Base-by-base conservation (phyloP, 345 rosid species). In the Litchi chinensis region DNA sequence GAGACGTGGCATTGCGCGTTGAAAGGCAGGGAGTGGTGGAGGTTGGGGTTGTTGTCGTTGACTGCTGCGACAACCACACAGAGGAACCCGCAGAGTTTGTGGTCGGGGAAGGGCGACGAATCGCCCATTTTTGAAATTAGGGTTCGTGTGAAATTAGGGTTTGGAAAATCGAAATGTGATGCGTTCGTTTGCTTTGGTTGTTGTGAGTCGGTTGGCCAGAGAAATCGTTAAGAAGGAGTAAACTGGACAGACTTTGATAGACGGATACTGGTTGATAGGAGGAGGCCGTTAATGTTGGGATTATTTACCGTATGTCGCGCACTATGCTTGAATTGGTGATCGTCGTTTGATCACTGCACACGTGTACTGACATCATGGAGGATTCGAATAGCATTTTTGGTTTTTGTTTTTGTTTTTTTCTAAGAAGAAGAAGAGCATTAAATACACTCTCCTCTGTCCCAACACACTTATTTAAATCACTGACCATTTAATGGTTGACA, bases 81-180 rank as follows among this genome's bases (percentile, higher is more conserved):
- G 82, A 94, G 89, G 81, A 82, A 95, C 57, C 99, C 98, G 82
- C 95, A 90, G 65, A 90, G 96, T 79, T 88, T 90, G 87, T 91
- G 87, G 79, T 80, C 79, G 1, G 86, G 63, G 22, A 50, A 76
- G 60, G 32, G 44, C 22, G 69, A 64, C 70, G 60, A 10, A 4
- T 64, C 62, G 70, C 43, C 77, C 77, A 74, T 74, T 48, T 48
- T 60, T 46, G 10, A 46, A 46, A 46, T 9, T 9, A 10, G 65
- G 65, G 8, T 60, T 60, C 28, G 8, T 6, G n/a, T 54, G 21
- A 54, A 54, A 54, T 54, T 54, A 54, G 59, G 59, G 59, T 54
- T 54, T 16, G 22, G 65, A 21, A 19, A 60, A 60, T 46, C 5
- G 52, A 11, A 46, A 46, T 46, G 52, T 11, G 2, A 46, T 46